These are phyloP conservation scores for Amanita muscaria DNA, from an alignment of 768 basidiomycete genomes.

Conservation along the genomic window DNA sequence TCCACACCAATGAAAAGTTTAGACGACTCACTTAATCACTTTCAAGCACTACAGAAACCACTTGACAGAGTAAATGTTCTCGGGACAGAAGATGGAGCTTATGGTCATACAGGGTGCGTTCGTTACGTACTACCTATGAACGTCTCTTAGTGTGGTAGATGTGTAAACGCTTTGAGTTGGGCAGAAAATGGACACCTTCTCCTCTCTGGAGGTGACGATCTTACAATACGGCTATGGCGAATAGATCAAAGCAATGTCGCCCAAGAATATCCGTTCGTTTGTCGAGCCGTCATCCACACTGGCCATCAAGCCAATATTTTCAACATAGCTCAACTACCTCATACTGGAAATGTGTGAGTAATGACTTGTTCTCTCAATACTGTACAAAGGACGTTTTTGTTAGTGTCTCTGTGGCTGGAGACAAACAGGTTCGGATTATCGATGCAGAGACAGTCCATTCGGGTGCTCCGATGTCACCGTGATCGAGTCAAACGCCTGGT, in stretches of 20 bases:
- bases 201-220: constrained; percentile 68
- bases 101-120: constrained; percentile 66
- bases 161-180: constrained; percentile 76
- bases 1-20: too few relatives aligned
- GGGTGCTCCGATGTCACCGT: constrained; percentile 59
- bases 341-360: constrained; percentile 68
- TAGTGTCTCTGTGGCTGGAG: constrained; percentile 69
- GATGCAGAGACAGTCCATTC: constrained; percentile 45
- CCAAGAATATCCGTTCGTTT: constrained; percentile 56
- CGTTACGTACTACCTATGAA: not conserved
- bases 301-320: constrained; percentile 84
- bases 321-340: constrained; percentile 70
- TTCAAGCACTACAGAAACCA: constrained; percentile 8
- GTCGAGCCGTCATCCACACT: constrained; percentile 60
- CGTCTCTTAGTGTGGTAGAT: constrained; percentile 30
- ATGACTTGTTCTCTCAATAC: not conserved
- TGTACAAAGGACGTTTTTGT: not conserved
- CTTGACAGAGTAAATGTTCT: constrained; percentile 69
- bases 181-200: constrained; percentile 55
- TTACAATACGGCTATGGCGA: constrained; percentile 73
- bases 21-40: not conserved
- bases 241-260: constrained; percentile 38
- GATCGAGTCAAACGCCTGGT: constrained; percentile 71
- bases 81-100: constrained; percentile 36
- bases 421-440: constrained; percentile 70